phyloP scores from a whole-genome alignment of 441 rosid genomes.

The Mallotus japonicus region DNA sequence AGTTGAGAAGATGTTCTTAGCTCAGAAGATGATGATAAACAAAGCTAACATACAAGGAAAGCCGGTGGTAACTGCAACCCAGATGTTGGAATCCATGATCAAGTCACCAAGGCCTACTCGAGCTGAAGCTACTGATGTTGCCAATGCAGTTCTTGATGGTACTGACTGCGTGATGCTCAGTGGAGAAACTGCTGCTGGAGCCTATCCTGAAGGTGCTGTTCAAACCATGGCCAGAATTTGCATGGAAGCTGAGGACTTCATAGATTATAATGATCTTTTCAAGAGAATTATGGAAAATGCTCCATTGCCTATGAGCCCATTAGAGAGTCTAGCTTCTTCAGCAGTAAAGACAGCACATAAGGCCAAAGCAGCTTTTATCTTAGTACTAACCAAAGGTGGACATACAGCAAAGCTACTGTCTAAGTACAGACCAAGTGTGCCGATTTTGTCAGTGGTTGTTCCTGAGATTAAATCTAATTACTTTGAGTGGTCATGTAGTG shows the following conservation, averaged over 20 bases:
- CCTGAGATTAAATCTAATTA: slow-evolving; percentile 73
- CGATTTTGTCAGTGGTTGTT: slow-evolving; percentile 78
- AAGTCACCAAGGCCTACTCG: slow-evolving; percentile 98
- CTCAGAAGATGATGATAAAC: slow-evolving; percentile 94
- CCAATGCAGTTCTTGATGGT: slow-evolving; percentile 95
- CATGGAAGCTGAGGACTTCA: slow-evolving; percentile 82
- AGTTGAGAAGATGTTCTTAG: slow-evolving; percentile 87
- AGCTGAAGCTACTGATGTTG: slow-evolving; percentile 98
- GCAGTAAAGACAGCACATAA: slow-evolving; percentile 87
- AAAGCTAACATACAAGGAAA: slow-evolving; percentile 88
- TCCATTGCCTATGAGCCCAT: slow-evolving; percentile 88
- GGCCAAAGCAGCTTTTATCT: slow-evolving; percentile 67
- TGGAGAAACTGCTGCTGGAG: slow-evolving; percentile 98
- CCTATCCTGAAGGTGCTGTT: slow-evolving; percentile 87
- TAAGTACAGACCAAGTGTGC: slow-evolving; percentile 89
- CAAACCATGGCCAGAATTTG: slow-evolving; percentile 88
- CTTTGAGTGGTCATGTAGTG: slow-evolving; percentile 85
- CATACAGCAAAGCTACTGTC: slow-evolving; percentile 88
- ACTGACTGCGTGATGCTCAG: slow-evolving; percentile 97
- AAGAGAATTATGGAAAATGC: slow-evolving; percentile 69
- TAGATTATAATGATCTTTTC: slow-evolving; percentile 71
- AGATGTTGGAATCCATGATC: slow-evolving; percentile 98
- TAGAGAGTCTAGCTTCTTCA: slow-evolving; percentile 87
- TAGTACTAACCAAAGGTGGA: slow-evolving; percentile 89
- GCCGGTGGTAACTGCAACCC: slow-evolving; percentile 96